Evolutionary conservation across 371 early-diverging fungal species (phyloP).

Genomic region (Rhizopus microsporus): DNA sequence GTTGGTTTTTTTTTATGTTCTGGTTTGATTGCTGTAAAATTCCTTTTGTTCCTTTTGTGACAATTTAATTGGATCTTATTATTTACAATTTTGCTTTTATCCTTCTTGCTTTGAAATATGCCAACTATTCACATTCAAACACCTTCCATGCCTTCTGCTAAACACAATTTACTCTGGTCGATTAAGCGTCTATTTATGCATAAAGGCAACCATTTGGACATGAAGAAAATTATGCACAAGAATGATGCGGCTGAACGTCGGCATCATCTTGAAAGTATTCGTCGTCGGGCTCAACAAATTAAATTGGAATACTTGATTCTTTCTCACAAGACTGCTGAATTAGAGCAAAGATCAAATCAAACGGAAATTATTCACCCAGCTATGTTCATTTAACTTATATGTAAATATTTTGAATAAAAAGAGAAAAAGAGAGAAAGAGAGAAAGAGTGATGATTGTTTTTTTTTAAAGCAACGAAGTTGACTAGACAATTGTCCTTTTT

Average conservation of each 20-base stretch:
- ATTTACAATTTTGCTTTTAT: no score
- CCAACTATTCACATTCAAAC: no score
- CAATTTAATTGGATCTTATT: no score
- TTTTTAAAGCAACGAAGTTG: no score
- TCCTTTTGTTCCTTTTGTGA: no score
- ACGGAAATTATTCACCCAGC: neutral
- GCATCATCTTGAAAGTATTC: neutral
- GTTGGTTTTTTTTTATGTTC: no score
- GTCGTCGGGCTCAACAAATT: neutral
- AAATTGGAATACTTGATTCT: neutral
- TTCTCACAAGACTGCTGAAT: neutral
- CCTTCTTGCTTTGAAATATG: no score
- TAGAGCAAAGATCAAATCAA: neutral
- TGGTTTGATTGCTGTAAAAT: no score
- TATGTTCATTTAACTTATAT: neutral
- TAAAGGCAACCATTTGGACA: neutral
- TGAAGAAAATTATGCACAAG: slow-evolving; percentile 1
- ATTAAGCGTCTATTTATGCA: slow-evolving; percentile 10
- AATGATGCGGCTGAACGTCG: slow-evolving; percentile 5
- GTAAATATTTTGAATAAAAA: neutral
- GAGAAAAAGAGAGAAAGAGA: neutral
- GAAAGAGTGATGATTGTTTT: neutral
- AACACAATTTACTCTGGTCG: neutral
- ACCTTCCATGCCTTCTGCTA: no score
- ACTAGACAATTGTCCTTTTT: no score